Evolutionary conservation across 139 green algal species (phyloP), one percentile per base, ranked within the genome.

Genomic region (Micractinium conductrix): DNA sequence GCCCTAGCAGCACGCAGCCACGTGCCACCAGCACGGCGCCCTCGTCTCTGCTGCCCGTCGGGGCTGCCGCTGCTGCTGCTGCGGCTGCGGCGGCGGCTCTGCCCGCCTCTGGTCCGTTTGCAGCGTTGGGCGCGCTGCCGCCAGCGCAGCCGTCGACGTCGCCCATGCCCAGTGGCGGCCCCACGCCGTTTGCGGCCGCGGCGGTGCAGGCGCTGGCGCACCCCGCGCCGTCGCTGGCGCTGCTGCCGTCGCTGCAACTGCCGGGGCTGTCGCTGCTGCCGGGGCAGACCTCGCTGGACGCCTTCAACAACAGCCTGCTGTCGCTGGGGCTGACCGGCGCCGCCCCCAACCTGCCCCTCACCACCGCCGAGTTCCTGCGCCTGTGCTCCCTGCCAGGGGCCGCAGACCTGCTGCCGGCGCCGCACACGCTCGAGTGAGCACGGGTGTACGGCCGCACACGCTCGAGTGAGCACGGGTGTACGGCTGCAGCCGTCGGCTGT

Each of bases 281-380:
- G 16, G 37, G 8, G 14, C 71, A 78, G 71, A 30, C 71, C 43
- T 62, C 71, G 1, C 43, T 78, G 43, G 71, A 78, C 26, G 71
- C 44, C 14, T 28, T 60, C 30, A 48, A 48, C 74, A 68, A 35
- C 74, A 67, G 70, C 70, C 42, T 78, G 70, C 28, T 78, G 44
- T 35, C 40, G 5, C 75, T 81, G 55, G 74, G 74, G 17, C 75
- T 81, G 75, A 37, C 75, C 28, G 53, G 75, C 24, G 42, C 48
- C 7, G 48, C 12, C 48, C 12, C 48, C 48, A 14, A 24, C 45
- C 44, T 42, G 44, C 26, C 42, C 42, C 48, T 79, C 14, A 33
- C n/a, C 44, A 70, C 75, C 6, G 75, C 75, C 22, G 75, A 81
- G 55, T 71, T 81, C 24, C 53, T 81, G 75, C 75, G 75, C 53